phyloP scores from a whole-genome alignment of 2,329 filamentous ascomycete species.

The Chaetomium strumarium region DNA sequence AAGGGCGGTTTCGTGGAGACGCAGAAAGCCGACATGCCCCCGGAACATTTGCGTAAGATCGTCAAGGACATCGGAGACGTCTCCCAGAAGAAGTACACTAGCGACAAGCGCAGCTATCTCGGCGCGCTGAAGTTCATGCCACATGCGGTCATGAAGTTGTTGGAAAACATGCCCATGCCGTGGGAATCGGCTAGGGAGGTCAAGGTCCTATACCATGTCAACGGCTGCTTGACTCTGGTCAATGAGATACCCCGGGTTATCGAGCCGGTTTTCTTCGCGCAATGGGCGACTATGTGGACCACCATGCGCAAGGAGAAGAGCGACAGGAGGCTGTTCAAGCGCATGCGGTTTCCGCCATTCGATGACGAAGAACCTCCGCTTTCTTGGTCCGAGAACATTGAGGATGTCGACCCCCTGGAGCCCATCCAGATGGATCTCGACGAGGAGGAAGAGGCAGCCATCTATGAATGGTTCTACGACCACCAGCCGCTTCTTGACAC shows the following conservation, averaged over 20 bases:
- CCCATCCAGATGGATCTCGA: slow-evolving; percentile 98
- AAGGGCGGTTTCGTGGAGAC: slow-evolving; percentile 96
- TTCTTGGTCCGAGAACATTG: slow-evolving; percentile 97
- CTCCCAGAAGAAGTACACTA: slow-evolving; percentile 98
- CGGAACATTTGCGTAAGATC: slow-evolving; percentile 96
- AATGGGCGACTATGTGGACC: slow-evolving; percentile 99
- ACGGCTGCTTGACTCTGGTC: slow-evolving; percentile 91
- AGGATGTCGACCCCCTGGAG: slow-evolving; percentile 94
- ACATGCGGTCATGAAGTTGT: slow-evolving; percentile 89
- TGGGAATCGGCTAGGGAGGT: slow-evolving; percentile 97
- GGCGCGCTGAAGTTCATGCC: slow-evolving; percentile 99
- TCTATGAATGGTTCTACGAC: slow-evolving; percentile 97
- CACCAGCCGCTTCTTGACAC: slow-evolving; percentile 87
- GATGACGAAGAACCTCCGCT: slow-evolving; percentile 97
- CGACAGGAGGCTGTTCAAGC: slow-evolving; percentile 91
- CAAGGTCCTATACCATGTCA: slow-evolving; percentile 97
- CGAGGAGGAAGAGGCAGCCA: slow-evolving; percentile 82
- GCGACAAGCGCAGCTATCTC: slow-evolving; percentile 95
- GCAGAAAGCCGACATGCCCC: slow-evolving; percentile 97
- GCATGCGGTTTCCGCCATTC: slow-evolving; percentile 97
- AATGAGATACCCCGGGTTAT: slow-evolving; percentile 97
- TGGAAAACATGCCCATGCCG: slow-evolving; percentile 99
- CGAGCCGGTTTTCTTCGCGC: slow-evolving; percentile 93
- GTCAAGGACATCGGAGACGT: slow-evolving; percentile 98
- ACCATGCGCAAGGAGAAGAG: slow-evolving; percentile 98